Base-by-base conservation (phyloP, 495 filamentous ascomycete genomes). In the Aspergillus nidulans region DNA sequence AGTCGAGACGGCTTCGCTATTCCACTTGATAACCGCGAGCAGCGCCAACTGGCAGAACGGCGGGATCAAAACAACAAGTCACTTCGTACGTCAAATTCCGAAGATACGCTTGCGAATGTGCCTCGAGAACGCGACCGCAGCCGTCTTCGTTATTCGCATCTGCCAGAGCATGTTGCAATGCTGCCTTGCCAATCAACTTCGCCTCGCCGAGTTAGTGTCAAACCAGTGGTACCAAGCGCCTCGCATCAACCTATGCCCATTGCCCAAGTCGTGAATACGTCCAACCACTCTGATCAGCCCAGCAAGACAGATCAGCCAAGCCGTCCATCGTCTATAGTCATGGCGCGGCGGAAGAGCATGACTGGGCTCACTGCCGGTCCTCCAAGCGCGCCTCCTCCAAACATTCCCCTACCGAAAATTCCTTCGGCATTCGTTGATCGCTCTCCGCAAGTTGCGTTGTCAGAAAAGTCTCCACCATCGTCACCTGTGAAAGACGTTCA, bases 351-450 rank as follows among this genome's bases (percentile, higher is more conserved):
- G 28, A 79, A 78, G 56, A 85, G 82, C 61, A 74, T 86, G 74
- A 80, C 81, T 4, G 78, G 80, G 6, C 66, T 87, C 26, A 69
- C 68, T 1, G 72, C 81, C 10, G 83, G 82, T 1, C 85, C 84
- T 40, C 85, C 85, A 0, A 76, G 75, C 12, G 80, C 77, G 13
- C 85, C 85, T 12, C 85, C 85, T 15, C 85, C 85, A 10, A 83
- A 77, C 18, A 79, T 77, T 48, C 83, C 85, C 0, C 73, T 88
- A 4, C 85, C 85, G 6, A 81, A 84, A 5, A 73, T 88, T 10
- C 85, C 85, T 9, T 64, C 67, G 0, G 52, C 62, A 12, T 52
- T 63, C 6, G 56, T 60, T 2, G 47, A 55, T 24, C 32, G 53
- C 12, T 32, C 53, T 8, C 44, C 36, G n/a, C 53, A 48, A 36